Percentiles rank a stretch among this genome's conserved stretches.
Evolutionary conservation across 208 protist species (phyloP).

Genomic region (Wallacemonas sp.): DNA sequence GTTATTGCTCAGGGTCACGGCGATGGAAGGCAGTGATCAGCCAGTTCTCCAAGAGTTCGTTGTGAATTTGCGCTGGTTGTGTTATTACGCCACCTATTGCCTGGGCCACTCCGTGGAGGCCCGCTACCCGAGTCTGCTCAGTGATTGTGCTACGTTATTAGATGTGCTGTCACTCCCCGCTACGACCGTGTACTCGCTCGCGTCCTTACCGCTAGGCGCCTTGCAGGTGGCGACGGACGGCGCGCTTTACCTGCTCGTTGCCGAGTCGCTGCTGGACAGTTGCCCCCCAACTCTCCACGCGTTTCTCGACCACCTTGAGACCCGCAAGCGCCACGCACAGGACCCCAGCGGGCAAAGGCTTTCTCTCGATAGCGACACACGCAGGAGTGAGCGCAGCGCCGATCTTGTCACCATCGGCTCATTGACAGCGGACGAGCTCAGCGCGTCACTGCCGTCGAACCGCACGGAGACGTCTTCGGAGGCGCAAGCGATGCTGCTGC

Average conservation of each 20-base stretch:
- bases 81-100: constrained; percentile 36
- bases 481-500: constrained; percentile 35
- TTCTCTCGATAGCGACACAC: too few relatives aligned
- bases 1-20: neutral
- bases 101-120: constrained; percentile 48
- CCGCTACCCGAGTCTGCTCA: constrained; percentile 39
- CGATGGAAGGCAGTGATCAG: neutral
- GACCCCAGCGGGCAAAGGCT: too few relatives aligned
- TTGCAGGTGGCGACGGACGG: constrained; percentile 49
- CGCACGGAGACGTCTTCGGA: neutral
- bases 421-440: neutral
- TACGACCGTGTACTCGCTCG: constrained; percentile 24
- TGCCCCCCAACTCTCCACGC: constrained; percentile 76
- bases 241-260: constrained; percentile 66
- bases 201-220: constrained; percentile 38
- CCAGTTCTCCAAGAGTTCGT: constrained; percentile 67
- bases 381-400: too few relatives aligned
- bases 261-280: constrained; percentile 60
- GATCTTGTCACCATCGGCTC: constrained; percentile 6
- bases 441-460: neutral
- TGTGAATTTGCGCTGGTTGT: constrained; percentile 70
- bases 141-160: constrained; percentile 23
- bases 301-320: constrained; percentile 44
- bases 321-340: constrained; percentile 8
- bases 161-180: constrained; percentile 24